Percentiles rank a stretch among this genome's conserved stretches.
Conservation (phyloP, 805 yeast species). For the Zygoascus flipseniorum region DNA sequence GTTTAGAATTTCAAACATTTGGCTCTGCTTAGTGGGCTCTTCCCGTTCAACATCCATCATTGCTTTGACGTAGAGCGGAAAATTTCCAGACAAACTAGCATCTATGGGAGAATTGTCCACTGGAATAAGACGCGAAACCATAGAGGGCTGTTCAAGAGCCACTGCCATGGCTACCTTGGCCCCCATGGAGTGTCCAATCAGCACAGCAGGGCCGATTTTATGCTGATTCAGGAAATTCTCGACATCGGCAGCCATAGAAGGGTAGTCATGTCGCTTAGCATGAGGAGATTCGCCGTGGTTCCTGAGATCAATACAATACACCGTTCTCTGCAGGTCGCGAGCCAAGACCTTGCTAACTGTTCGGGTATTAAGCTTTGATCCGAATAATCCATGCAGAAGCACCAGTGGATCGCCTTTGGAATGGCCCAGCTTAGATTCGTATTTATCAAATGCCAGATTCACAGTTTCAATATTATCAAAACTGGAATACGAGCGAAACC, state of each 20-base stretch:
- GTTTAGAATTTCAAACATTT: slow-evolving; percentile 57
- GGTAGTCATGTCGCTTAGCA: slow-evolving; percentile 59
- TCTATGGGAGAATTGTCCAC: slow-evolving; percentile 90
- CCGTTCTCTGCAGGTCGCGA: slow-evolving; percentile 26
- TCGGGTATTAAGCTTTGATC: slow-evolving; percentile 72
- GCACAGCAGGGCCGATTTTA: slow-evolving; percentile 25
- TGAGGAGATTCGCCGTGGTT: slow-evolving; percentile 95
- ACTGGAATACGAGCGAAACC: not conserved
- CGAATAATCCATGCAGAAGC: slow-evolving; percentile 84
- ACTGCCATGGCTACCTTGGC: slow-evolving; percentile 91
- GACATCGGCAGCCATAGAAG: slow-evolving; percentile 79
- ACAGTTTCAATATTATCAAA: not conserved
- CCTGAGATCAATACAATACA: slow-evolving; percentile 51
- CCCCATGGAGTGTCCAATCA: slow-evolving; percentile 51
- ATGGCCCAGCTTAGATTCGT: not conserved
- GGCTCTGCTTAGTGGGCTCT: slow-evolving; percentile 43
- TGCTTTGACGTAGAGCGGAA: slow-evolving; percentile 58
- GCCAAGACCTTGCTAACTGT: slow-evolving; percentile 54
- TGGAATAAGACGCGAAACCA: slow-evolving; percentile 54
- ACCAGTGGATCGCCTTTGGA: slow-evolving; percentile 44
- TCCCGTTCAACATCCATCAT: slow-evolving; percentile 48
- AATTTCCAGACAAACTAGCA: slow-evolving; percentile 46
- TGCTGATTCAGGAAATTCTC: slow-evolving; percentile 52
- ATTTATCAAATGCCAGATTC: not conserved
- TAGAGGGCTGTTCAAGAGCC: slow-evolving; percentile 54